Conservation (phyloP, 768 basidiomycete genomes). For the Roridomyces roridus region DNA sequence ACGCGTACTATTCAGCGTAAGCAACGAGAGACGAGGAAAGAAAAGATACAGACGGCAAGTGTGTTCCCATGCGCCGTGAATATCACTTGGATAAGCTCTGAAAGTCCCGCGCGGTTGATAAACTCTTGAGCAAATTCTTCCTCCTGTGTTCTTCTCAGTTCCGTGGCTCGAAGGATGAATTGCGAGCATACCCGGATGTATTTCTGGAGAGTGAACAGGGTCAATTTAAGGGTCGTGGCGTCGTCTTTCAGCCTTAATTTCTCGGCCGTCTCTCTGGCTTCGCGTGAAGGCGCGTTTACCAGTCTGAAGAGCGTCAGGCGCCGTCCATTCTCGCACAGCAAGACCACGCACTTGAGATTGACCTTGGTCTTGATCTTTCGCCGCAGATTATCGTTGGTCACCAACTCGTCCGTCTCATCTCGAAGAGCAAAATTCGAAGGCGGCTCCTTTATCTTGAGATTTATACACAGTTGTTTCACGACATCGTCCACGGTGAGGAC, state of each 20-base stretch:
- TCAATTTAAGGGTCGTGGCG: constrained; percentile 59
- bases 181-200: constrained; percentile 67
- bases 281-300: constrained; percentile 79
- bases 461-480: constrained; percentile 81
- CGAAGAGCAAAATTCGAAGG: constrained; percentile 77
- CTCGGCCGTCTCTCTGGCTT: constrained; percentile 77
- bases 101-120: constrained; percentile 71
- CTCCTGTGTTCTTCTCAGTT: constrained; percentile 55
- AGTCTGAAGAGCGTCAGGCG: constrained; percentile 51
- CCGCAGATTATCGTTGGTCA: constrained; percentile 87
- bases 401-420: constrained; percentile 82
- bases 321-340: constrained; percentile 1
- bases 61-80: constrained; percentile 76
- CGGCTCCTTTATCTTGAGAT: constrained; percentile 78
- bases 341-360: constrained; percentile 69
- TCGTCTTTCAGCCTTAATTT: constrained; percentile 70
- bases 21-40: constrained; percentile 3
- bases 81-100: constrained; percentile 75
- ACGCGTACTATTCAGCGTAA: constrained; percentile 65
- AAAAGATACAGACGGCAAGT: constrained; percentile 65
- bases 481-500: constrained; percentile 86
- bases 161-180: not conserved
- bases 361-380: constrained; percentile 81
- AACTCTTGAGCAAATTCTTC: constrained; percentile 85
- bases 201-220: constrained; percentile 81